Evolutionary conservation across 805 yeast genomes (phyloP), one percentile per base, ranked within the genome.

Genomic region (Alloascoidea hylecoeti): DNA sequence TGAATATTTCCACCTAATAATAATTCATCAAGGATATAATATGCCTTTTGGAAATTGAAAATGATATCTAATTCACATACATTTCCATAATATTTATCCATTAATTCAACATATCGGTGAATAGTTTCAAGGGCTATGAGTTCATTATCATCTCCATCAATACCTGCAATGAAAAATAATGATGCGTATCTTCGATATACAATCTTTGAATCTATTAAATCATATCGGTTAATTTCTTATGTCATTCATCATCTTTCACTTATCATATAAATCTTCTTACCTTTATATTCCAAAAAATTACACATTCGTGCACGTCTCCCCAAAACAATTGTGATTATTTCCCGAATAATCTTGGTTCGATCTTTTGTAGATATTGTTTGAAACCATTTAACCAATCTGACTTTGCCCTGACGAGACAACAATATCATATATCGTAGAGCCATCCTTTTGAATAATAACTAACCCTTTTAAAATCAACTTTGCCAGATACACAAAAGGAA

Each of bases 41-140:
- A 92, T 0, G 97, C 96, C 53, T 83, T 81, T 48, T 82, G 83
- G 60, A 92, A 92, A 51, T 94, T 92, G 70, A 92, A 92, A 37
- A 92, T 92, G 44, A 92, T 92, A 60, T 92, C 98, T 49, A 92
- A 65, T 56, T 92, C 98, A 59, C 96, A 86, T 14, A 92, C 98
- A 51, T 85, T 89, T 9, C 96, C 96, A 53, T 84, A 92, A 42
- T 86, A 75, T 48, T 81, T 79, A 63, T 92, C 98, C 96, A 92
- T 85, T 46, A 84, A 86, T 56, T 92, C 98, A 33, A 92, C 98
- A 55, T 78, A 92, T 43, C 96, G 67, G 55, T 92, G 98, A 38
- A 92, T 78, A 14, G 81, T 63, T 51, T 92, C 98, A 40, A 92
- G 63, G 1, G 94, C 77, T 39, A 84, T 58, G 44, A 92, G 65